phyloP scores from a whole-genome alignment of 352 stramenopile species.

The Globisporangium barbulae region DNA sequence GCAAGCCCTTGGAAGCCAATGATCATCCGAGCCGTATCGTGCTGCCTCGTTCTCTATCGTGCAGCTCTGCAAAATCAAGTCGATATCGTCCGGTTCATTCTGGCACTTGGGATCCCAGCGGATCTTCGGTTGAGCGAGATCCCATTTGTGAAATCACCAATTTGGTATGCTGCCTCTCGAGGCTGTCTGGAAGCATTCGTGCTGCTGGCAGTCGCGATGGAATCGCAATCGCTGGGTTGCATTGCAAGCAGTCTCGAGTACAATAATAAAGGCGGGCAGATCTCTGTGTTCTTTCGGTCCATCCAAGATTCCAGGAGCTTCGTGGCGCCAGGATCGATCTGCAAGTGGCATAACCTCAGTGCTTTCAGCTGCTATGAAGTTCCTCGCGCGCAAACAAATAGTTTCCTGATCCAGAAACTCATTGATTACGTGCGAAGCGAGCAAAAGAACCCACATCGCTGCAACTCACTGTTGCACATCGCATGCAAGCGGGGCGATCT shows the following conservation, averaged over 20 bases:
- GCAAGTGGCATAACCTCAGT: slow-evolving; percentile 55
- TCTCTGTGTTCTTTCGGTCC: slow-evolving; percentile 20
- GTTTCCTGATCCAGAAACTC: slow-evolving; percentile 48
- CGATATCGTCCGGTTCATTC: slow-evolving; percentile 38
- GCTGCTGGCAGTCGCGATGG: slow-evolving; percentile 34
- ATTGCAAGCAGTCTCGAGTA: slow-evolving; percentile 9
- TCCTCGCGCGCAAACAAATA: slow-evolving; percentile 24
- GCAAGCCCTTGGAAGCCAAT: slow-evolving; percentile 48
- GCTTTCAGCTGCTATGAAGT: slow-evolving; percentile 50
- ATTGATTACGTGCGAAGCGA: slow-evolving; percentile 37
- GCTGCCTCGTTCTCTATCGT: slow-evolving; percentile 46
- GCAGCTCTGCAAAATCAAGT: slow-evolving; percentile 44
- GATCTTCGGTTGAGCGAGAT: slow-evolving; percentile 34
- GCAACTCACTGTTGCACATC: slow-evolving; percentile 42
- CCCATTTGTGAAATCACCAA: slow-evolving; percentile 23
- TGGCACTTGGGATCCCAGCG: slow-evolving; percentile 37
- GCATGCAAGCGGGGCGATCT: slow-evolving; percentile 33
- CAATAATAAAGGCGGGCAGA: neutral
- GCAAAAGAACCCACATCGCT: slow-evolving; percentile 8
- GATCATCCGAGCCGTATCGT: slow-evolving; percentile 37
- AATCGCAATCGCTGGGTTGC: slow-evolving; percentile 20
- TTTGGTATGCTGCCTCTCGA: slow-evolving; percentile 48
- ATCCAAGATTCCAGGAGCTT: slow-evolving; percentile 26
- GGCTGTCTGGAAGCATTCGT: slow-evolving; percentile 44
- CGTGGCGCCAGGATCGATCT: slow-evolving; percentile 22